A percentile compares a stretch with the other conserved stretches of the same genome.
These are phyloP conservation scores for Lignosus rhinocerotis DNA, from an alignment of 1,284 basidiomycete genomes.

Conservation along the genomic window DNA sequence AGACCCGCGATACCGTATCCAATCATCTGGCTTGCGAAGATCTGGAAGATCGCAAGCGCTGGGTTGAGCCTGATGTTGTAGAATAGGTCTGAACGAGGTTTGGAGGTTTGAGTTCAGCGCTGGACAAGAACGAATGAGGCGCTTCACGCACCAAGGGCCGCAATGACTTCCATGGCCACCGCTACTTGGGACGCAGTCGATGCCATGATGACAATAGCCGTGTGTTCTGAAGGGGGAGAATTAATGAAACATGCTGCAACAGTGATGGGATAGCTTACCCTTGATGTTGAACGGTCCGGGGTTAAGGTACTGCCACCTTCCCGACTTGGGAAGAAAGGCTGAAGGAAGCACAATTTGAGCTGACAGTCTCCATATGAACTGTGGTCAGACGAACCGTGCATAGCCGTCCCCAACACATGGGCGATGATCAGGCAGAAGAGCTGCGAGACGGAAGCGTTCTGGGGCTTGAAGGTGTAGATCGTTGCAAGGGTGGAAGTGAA, in stretches of 20 bases:
- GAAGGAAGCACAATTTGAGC: conserved; percentile 6
- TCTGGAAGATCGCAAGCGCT: conserved; percentile 54
- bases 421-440: conserved; percentile 58
- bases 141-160: conserved; percentile 49
- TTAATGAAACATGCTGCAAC: conserved; percentile 31
- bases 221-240: conserved; percentile 45
- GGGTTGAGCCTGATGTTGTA: conserved; percentile 59
- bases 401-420: conserved; percentile 57
- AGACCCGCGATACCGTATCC: conserved; percentile 67
- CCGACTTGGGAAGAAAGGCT: conserved; percentile 46
- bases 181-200: conserved; percentile 66
- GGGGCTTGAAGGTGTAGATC: conserved; percentile 67
- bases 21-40: conserved; percentile 63
- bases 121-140: not conserved
- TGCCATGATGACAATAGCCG: conserved; percentile 67
- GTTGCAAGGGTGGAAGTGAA: conserved; percentile 60
- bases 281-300: conserved; percentile 64
- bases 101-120: not conserved
- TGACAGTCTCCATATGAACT: not conserved
- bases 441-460: conserved; percentile 57
- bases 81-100: conserved; percentile 43
- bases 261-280: conserved; percentile 23
- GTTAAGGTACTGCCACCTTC: conserved; percentile 55
- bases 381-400: conserved; percentile 38
- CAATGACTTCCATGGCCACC: conserved; percentile 65